phyloP scores from a whole-genome alignment of 371 early-diverging fungal species.

The Cokeromyces recurvatus region DNA sequence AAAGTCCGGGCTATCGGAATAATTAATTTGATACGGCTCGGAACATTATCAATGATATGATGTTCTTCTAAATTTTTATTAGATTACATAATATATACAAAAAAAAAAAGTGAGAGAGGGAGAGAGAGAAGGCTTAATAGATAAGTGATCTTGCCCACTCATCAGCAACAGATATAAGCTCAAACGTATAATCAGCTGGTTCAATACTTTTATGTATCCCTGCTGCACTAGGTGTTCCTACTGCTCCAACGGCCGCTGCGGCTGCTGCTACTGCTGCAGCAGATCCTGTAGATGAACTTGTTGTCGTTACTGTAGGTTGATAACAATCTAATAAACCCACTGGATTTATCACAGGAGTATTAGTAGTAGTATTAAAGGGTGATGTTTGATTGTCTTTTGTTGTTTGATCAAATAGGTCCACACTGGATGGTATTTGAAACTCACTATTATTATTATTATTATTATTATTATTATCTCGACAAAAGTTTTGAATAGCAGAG shows the following conservation, averaged over 20 bases:
- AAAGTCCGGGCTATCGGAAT: too few species aligned
- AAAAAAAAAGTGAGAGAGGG: too few species aligned
- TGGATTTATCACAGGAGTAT: conserved; percentile 14
- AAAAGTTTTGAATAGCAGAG: conserved; percentile 26
- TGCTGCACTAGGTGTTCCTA: conserved; percentile 20
- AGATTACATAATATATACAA: conserved; percentile 1
- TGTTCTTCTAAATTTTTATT: too few species aligned
- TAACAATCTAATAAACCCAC: too few species aligned
- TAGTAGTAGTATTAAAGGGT: conserved; percentile 13
- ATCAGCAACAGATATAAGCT: conserved; percentile 47
- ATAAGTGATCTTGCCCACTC: conserved; percentile 48
- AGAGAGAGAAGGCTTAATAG: conserved; percentile 15
- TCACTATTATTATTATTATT: not conserved
- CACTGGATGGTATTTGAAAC: not conserved
- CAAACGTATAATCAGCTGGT: conserved; percentile 49
- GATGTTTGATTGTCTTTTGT: conserved; percentile 14
- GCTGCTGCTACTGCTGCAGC: conserved; percentile 30
- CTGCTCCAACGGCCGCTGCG: conserved; percentile 29
- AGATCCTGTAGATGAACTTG: conserved; percentile 18
- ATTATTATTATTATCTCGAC: too few species aligned
- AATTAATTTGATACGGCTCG: too few species aligned
- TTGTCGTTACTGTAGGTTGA: conserved; percentile 9
- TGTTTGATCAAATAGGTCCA: conserved; percentile 9
- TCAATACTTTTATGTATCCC: conserved; percentile 30
- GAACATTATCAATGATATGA: too few species aligned